Percentiles rank a stretch among this genome's conserved stretches.
Evolutionary conservation across 1,284 basidiomycete genomes (phyloP).

Genomic region (Ceratobasidium sp.): DNA sequence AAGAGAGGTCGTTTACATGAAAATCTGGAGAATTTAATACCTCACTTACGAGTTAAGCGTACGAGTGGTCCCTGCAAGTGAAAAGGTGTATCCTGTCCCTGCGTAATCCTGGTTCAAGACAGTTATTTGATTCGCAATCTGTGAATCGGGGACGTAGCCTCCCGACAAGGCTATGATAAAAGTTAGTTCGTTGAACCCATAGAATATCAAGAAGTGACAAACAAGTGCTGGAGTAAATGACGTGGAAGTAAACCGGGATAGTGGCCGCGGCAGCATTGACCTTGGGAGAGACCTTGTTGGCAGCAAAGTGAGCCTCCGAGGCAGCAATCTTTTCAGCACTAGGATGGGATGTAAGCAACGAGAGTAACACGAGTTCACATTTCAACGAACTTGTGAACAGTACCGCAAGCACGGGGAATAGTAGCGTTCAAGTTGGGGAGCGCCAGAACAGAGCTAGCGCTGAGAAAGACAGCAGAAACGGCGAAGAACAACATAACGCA

Average conservation of each 20-base stretch:
- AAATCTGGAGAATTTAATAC: not conserved
- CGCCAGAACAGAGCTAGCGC: slow-evolving; percentile 34
- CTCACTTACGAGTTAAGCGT: slow-evolving; percentile 48
- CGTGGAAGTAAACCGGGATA: slow-evolving; percentile 58
- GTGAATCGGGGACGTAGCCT: slow-evolving; percentile 57
- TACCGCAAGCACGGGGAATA: slow-evolving; percentile 36
- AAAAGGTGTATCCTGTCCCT: slow-evolving; percentile 46
- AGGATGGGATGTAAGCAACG: not conserved
- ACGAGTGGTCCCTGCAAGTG: slow-evolving; percentile 47
- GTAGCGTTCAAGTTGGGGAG: slow-evolving; percentile 25
- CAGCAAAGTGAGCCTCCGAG: slow-evolving; percentile 51
- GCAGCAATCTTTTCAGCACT: slow-evolving; percentile 21
- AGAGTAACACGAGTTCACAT: not conserved
- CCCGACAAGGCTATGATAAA: slow-evolving; percentile 48
- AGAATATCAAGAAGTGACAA: not conserved
- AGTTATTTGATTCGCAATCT: slow-evolving; percentile 55
- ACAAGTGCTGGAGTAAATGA: slow-evolving; percentile 53
- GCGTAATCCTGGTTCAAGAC: slow-evolving; percentile 59
- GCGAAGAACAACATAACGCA: slow-evolving; percentile 28
- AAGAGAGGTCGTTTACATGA: not conserved
- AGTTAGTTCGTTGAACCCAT: not conserved
- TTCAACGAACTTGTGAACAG: slow-evolving; percentile 12
- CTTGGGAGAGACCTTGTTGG: slow-evolving; percentile 17
- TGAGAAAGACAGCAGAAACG: slow-evolving; percentile 33
- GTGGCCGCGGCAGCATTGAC: slow-evolving; percentile 14